Base-by-base conservation (phyloP, 495 filamentous ascomycete genomes). In the Niebla homalea region DNA sequence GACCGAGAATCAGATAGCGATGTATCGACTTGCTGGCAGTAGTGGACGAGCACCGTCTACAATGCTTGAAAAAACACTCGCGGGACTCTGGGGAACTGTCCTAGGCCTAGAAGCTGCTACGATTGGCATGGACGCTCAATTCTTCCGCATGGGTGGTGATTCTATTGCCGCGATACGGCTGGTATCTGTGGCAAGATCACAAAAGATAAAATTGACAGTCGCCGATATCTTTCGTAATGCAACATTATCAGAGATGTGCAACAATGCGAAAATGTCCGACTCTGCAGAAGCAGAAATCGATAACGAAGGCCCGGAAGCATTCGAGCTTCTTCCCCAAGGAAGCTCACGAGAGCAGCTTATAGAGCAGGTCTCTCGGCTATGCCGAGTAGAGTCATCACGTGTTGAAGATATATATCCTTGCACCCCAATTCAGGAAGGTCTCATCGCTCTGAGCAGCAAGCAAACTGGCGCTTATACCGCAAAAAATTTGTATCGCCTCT, bases 331-430 rank as follows among this genome's bases (percentile, higher is more conserved):
- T 1, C 55, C 55, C 0, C 11, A 41, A n/a, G 22, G 21, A n/a
- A 32, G 50, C 11, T 38, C 51, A 12, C 26, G 32, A 2, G 46
- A 38, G 6, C 38, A 43, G 14, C 35, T 54, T 16, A 16, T 54
- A 22, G 25, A 44, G n/a, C 48, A 61, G 32, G 53, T 55, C 10
- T 44, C 62, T 5, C 36, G 19, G 1, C 18, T 54, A 14, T 62
- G 57, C 26, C 45, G 51, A 12, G 49, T 65, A 20, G 38, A 63
- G 2, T 40, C 49, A 5, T 49, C 53, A 11, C 38, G 15, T 0
- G 60, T 81, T 21, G 68, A 74, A 43, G 69, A 72, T 40, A 69
- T 79, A 23, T 83, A 81, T 52, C 78, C 78, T 1, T 81, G 76
- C 60, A 81, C 63, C 51, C 66, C 74, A 5, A 53, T 78, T 2